These are phyloP conservation scores for Plasmopara halstedii DNA, from an alignment of 352 stramenopile species.

Conservation along the genomic window DNA sequence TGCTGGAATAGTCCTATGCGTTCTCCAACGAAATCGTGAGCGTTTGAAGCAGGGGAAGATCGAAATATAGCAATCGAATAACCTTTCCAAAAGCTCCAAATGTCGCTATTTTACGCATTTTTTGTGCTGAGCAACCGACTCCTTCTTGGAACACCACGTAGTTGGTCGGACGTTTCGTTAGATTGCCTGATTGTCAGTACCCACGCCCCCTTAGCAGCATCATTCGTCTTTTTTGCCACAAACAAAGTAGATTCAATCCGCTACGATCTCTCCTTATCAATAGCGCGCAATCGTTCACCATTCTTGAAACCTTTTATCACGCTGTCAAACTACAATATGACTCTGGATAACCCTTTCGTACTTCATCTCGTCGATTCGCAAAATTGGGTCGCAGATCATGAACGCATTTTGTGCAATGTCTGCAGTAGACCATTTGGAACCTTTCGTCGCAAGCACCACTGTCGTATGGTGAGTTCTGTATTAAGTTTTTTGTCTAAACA, in stretches of 20 bases:
- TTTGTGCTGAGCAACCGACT: constrained; percentile 14
- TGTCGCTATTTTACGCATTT: not conserved
- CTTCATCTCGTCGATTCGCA: constrained; percentile 63
- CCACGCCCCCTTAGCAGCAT: not conserved
- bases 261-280: not conserved
- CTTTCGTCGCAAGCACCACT: constrained; percentile 84
- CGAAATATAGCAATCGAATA: constrained; percentile 11
- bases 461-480: constrained; percentile 49
- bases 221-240: constrained; percentile 12
- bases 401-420: constrained; percentile 63
- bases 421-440: constrained; percentile 71
- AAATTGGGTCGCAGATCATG: constrained; percentile 70
- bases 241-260: not conserved
- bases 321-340: constrained; percentile 3
- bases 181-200: constrained; percentile 7
- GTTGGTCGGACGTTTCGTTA: constrained; percentile 17
- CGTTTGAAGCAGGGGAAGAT: constrained; percentile 9
- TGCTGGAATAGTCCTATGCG: too few relatives aligned
- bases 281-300: not conserved
- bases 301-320: not conserved
- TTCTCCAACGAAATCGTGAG: constrained; percentile 8
- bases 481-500: not conserved
- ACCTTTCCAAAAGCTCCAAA: not conserved
- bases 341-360: constrained; percentile 48
- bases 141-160: too few relatives aligned